Conservation (phyloP, 2,329 filamentous ascomycete species). For the Cordyceps farinosa region DNA sequence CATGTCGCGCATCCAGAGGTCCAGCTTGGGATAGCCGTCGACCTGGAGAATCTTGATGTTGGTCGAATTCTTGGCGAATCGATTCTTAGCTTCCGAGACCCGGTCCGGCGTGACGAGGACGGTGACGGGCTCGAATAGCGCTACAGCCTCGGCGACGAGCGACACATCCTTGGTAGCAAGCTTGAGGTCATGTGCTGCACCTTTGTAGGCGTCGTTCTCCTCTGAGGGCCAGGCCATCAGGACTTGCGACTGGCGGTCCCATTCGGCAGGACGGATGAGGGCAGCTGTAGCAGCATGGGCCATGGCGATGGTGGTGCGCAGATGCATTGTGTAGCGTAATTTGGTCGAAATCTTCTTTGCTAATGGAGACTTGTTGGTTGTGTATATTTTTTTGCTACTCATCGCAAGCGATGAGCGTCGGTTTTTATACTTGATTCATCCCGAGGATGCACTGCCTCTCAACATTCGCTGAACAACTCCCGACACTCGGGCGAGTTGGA, state of each 20-base stretch:
- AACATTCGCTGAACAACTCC: not conserved
- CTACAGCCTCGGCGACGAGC: constrained; percentile 24
- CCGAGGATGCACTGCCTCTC: not conserved
- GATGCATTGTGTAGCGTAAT: not conserved
- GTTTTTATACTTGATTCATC: not conserved
- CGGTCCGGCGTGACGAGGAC: constrained; percentile 22
- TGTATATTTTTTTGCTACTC: not conserved
- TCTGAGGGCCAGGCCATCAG: constrained; percentile 15
- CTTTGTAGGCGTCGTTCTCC: constrained; percentile 11
- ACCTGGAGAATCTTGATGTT: constrained; percentile 13
- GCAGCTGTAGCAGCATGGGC: not conserved
- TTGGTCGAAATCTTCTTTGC: not conserved
- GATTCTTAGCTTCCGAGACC: constrained; percentile 16
- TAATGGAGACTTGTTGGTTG: not conserved
- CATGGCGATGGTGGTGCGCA: not conserved
- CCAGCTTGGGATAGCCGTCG: constrained; percentile 12
- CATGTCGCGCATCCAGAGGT: constrained; percentile 30
- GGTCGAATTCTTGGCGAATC: not conserved
- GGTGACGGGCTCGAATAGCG: constrained; percentile 26
- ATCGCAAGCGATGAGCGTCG: not conserved
- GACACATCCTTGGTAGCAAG: constrained; percentile 25
- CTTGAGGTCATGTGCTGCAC: not conserved
- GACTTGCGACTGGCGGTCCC: constrained; percentile 11
- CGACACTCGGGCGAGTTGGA: not conserved
- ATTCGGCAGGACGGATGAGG: constrained; percentile 11